Evolutionary conservation across 2,329 filamentous ascomycete species (phyloP).

Genomic region (Ophiostoma pallidulum): DNA sequence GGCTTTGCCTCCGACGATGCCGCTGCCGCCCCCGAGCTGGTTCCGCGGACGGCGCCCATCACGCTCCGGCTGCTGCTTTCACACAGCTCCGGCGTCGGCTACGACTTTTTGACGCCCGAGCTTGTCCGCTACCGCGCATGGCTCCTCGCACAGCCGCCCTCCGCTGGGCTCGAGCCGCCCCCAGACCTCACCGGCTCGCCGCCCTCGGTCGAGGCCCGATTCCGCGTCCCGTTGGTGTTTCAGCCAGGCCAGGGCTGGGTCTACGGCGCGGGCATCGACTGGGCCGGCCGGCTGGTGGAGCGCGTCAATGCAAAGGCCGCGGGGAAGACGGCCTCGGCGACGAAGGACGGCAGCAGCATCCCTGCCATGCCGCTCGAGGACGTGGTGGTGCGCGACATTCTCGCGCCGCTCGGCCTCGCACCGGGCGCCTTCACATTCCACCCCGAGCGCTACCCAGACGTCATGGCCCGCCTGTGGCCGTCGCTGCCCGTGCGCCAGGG

Average conservation of each 20-base stretch:
- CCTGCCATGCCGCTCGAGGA: conserved; percentile 12
- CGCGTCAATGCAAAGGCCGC: conserved; percentile 4
- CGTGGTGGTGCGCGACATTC: conserved; percentile 11
- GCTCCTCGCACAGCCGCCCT: conserved; percentile 2
- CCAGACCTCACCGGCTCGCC: neutral
- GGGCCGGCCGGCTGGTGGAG: conserved; percentile 15
- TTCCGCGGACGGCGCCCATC: conserved; percentile 8
- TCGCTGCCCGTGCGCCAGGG: conserved; percentile 15
- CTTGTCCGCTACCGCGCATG: conserved; percentile 8
- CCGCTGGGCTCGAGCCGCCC: neutral
- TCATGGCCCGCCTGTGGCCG: conserved; percentile 10
- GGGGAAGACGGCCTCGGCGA: neutral
- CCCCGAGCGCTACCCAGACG: conserved; percentile 13
- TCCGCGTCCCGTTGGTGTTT: conserved; percentile 14
- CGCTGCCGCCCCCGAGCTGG: conserved; percentile 5
- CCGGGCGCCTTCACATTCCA: conserved; percentile 13
- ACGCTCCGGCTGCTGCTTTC: conserved; percentile 17
- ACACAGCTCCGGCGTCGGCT: conserved; percentile 16
- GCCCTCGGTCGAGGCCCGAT: conserved; percentile 11
- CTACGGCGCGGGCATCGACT: conserved; percentile 17
- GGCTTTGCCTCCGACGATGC: conserved; percentile 1
- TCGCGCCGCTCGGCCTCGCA: conserved; percentile 15
- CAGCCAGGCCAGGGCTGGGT: conserved; percentile 16
- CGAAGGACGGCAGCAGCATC: neutral
- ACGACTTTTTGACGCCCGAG: conserved; percentile 13